A percentile compares a stretch with the other conserved stretches of the same genome.
These are phyloP conservation scores for Cyberlindnera xishuangbannaensis DNA, from an alignment of 805 yeast genomes.

Conservation along the genomic window DNA sequence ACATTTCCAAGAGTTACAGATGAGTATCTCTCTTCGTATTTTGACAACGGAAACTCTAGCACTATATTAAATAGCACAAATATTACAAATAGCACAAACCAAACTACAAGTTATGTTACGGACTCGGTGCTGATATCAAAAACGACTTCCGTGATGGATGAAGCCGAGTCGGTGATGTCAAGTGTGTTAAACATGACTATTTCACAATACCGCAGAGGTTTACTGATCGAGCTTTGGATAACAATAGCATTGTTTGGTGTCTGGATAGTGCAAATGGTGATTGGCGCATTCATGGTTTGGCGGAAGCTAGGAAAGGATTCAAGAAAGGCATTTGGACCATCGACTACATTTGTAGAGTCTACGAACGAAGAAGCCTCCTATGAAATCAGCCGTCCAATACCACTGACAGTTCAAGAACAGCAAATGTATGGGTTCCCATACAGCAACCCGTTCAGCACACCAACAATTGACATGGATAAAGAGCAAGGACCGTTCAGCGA, in stretches of 20 bases:
- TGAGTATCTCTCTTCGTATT: conserved; percentile 23
- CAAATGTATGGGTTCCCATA: conserved; percentile 19
- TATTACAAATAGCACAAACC: background rate
- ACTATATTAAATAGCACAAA: no score
- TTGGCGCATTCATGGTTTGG: conserved; percentile 28
- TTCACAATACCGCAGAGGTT: conserved; percentile 28
- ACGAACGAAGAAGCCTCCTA: no score
- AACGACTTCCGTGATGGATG: conserved; percentile 11
- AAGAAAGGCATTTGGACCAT: no score
- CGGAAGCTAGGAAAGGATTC: no score
- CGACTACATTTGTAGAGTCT: no score
- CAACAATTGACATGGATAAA: no score
- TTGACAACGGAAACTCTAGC: conserved; percentile 8
- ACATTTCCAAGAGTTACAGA: conserved; percentile 47
- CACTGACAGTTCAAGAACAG: conserved; percentile 15
- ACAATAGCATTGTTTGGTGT: conserved; percentile 37
- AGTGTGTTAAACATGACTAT: conserved; percentile 26
- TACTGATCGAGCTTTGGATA: conserved; percentile 42
- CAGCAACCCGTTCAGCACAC: conserved; percentile 9
- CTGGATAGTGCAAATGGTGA: conserved; percentile 43
- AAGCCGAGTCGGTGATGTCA: conserved; percentile 23
- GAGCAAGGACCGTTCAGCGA: background rate
- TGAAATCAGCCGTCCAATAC: conserved; percentile 19
- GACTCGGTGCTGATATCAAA: conserved; percentile 5
- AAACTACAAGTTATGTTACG: no score